phyloP scores from a whole-genome alignment of 306 rosid genomes.

The Glycyrrhiza uralensis region DNA sequence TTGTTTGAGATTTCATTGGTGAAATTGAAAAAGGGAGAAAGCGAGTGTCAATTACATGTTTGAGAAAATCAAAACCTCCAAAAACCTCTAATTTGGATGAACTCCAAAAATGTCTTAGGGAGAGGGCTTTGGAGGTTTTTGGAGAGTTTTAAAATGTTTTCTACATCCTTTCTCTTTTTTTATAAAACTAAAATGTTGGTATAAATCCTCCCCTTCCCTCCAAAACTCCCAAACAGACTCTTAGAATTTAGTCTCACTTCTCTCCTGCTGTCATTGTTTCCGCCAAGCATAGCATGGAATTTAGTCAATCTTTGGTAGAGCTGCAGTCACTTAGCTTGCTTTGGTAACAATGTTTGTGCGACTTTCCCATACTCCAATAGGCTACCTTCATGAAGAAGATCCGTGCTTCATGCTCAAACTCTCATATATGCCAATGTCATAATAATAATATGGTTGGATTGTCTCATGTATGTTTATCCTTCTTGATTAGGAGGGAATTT shows the following conservation, averaged over 20 bases:
- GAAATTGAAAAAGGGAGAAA: background rate
- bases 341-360: background rate
- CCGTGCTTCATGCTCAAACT: background rate
- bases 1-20: background rate
- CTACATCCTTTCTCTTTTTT: too few relatives aligned
- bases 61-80: background rate
- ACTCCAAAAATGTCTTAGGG: too few relatives aligned
- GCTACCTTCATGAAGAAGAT: background rate
- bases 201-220: too few relatives aligned
- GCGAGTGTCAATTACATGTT: background rate
- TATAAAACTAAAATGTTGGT: too few relatives aligned
- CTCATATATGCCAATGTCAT: background rate
- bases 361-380: background rate
- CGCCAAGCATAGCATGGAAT: background rate
- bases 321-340: background rate
- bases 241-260: too few relatives aligned
- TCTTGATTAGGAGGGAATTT: too few relatives aligned
- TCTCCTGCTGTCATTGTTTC: background rate
- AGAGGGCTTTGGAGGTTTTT: too few relatives aligned
- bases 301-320: background rate
- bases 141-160: too few relatives aligned
- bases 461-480: too few relatives aligned
- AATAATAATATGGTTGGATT: too few relatives aligned
- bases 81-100: too few relatives aligned
- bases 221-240: too few relatives aligned